Base-by-base conservation (phyloP, 2,329 filamentous ascomycete species). In the Onygenales sp. region DNA sequence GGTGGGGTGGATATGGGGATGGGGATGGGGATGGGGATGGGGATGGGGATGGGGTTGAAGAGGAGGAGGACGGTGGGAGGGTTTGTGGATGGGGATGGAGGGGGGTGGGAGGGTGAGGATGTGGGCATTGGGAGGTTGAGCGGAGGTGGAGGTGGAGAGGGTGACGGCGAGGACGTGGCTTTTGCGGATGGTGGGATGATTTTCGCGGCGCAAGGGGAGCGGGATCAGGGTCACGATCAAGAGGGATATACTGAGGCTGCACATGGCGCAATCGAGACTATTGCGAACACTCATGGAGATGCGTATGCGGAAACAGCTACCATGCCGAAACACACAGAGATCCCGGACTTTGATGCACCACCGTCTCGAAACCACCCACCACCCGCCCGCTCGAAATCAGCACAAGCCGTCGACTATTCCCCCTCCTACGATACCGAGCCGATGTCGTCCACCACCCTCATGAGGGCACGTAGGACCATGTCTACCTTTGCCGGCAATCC, bases 391-490 rank as follows among this genome's bases (percentile, higher is more conserved):
- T 61, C 62, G 17, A 62, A 65, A 44, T 63, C 65, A 4, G 55
- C 65, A 44, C 64, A 65, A 49, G 51, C 54, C 4, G 52, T 58
- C 9, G 49, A 54, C n/a, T 62, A 61, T 1, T 27, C 21, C 47
- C 71, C 69, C 3, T 67, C 68, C 6, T 68, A 69, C 43, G 70
- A 72, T 48, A 73, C 70, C 2, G 64, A 70, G 43, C 69, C 68
- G 21, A 61, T 71, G 36, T 72, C 69, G 9, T 72, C 70, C 6
- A 55, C 66, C 6, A 52, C 57, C 8, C 63, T 66, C 0, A 57
- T 62, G 2, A 60, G 61, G 21, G 52, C 52, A 21, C 48, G 49
- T 6, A 48, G 54, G 52, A 51, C 55, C n/a, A 17, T 52, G 49
- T 55, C 58, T 3, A 43, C 39, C 14, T 33, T 43, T 42, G 52